Evolutionary conservation across 2,329 filamentous ascomycete species (phyloP).

Genomic region (Pseudogymnoascus sp.): DNA sequence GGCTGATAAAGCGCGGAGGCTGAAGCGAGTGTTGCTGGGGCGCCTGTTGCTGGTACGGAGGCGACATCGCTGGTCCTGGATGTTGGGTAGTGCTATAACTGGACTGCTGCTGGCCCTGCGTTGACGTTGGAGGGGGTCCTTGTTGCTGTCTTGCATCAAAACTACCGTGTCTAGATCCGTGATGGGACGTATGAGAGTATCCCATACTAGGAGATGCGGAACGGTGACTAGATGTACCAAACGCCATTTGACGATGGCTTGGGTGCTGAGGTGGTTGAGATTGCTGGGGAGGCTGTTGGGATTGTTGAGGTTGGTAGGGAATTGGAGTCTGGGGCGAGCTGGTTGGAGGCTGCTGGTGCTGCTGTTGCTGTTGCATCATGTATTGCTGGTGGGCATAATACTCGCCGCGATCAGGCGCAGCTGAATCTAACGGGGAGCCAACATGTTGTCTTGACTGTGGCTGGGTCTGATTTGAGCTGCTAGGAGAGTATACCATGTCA

Average conservation of each 20-base stretch:
- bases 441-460: conserved; percentile 18
- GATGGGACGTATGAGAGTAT: conserved; percentile 19
- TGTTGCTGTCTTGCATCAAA: conserved; percentile 20
- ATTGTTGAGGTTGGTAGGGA: conserved; percentile 12
- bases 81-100: background rate
- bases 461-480: conserved; percentile 17
- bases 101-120: background rate
- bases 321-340: conserved; percentile 22
- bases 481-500: conserved; percentile 27
- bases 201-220: conserved; percentile 20
- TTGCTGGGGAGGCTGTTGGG: conserved; percentile 17
- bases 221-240: conserved; percentile 20
- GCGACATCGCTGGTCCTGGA: background rate
- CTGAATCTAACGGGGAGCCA: conserved; percentile 23
- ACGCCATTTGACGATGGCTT: conserved; percentile 23
- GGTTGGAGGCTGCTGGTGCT: conserved; percentile 20
- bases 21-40: conserved; percentile 1
- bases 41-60: background rate
- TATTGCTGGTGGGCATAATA: conserved; percentile 24
- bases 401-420: conserved; percentile 24
- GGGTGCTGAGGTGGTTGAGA: conserved; percentile 11
- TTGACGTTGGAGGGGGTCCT: background rate
- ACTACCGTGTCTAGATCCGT: conserved; percentile 24
- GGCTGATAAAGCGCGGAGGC: background rate
- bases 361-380: conserved; percentile 19